phyloP scores from a whole-genome alignment of 2,329 filamentous ascomycete genomes.

The Phyllosticta citrichinensis region DNA sequence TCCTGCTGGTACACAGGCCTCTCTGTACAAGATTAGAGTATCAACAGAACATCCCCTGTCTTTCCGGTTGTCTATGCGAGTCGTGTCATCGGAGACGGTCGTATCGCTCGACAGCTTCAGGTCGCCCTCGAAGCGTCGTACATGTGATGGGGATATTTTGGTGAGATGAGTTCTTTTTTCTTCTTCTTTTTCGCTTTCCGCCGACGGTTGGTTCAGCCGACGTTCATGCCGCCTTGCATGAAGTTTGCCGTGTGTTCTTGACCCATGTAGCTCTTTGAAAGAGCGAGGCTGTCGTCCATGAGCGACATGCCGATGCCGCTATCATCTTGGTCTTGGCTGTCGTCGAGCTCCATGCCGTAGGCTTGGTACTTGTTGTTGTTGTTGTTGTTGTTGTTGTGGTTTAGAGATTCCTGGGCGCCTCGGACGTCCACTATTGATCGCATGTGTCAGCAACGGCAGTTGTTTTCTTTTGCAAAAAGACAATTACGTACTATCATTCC shows the following conservation, averaged over 20 bases:
- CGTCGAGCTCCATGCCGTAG: conserved; percentile 9
- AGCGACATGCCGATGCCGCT: conserved; percentile 14
- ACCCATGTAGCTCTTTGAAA: conserved; percentile 7
- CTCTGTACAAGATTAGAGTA: conserved; percentile 10
- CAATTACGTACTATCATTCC: conserved; percentile 10
- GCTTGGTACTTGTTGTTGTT: conserved; percentile 6
- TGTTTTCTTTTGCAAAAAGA: background rate
- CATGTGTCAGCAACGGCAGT: conserved; percentile 6
- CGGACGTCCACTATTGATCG: conserved; percentile 3
- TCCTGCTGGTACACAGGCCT: background rate
- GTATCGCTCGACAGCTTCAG: conserved; percentile 5
- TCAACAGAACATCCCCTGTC: conserved; percentile 5
- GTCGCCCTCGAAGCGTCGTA: background rate
- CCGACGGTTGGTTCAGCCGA: background rate
- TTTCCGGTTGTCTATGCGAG: conserved; percentile 7
- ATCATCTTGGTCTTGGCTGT: conserved; percentile 10
- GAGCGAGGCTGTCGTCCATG: conserved; percentile 10
- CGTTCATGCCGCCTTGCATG: conserved; percentile 6
- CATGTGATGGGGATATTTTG: background rate
- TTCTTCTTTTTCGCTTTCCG: background rate
- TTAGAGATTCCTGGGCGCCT: conserved; percentile 5
- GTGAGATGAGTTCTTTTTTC: background rate
- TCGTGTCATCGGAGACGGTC: conserved; percentile 9
- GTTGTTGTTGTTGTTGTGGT: conserved; percentile 7
- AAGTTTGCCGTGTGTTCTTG: background rate